Conservation (phyloP, 202 grass and related monocot species). For the Schoenoplectus triqueter region DNA sequence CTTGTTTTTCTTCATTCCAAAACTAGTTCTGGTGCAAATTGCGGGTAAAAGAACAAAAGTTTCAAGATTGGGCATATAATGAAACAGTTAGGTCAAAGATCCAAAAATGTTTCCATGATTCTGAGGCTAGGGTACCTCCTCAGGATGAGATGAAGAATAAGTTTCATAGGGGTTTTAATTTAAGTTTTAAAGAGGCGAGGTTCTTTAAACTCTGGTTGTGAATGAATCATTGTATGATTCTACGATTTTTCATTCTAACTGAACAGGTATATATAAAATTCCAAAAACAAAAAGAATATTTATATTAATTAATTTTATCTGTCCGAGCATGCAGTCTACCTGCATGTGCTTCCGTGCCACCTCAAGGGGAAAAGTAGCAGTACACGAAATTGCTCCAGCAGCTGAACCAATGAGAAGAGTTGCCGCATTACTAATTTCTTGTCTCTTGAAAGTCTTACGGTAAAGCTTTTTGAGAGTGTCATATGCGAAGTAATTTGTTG, state of each 20-base stretch:
- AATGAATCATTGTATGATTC: not conserved
- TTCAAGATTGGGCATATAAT: slow-evolving; percentile 1
- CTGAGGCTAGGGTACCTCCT: not conserved
- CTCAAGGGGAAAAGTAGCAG: slow-evolving; percentile 84
- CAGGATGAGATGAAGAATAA: not conserved
- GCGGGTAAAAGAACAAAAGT: not conserved
- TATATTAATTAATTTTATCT: slow-evolving; percentile 6
- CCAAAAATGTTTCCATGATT: not conserved
- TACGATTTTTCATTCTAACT: not conserved
- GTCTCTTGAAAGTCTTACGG: slow-evolving; percentile 75
- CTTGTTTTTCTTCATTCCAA: not conserved
- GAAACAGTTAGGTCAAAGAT: not conserved
- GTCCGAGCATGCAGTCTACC: slow-evolving; percentile 11
- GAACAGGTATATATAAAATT: not conserved
- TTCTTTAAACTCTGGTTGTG: not conserved
- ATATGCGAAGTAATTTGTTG: slow-evolving; percentile 91
- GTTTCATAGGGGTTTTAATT: not conserved
- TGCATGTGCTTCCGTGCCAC: slow-evolving; percentile 98
- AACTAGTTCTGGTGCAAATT: not conserved
- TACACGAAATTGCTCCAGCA: slow-evolving; percentile 85
- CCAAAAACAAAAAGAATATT: not conserved
- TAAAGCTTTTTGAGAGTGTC: slow-evolving; percentile 89
- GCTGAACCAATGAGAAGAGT: slow-evolving; percentile 86
- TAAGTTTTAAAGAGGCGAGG: too few species aligned
- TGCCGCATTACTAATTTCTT: slow-evolving; percentile 71